Percentiles rank a stretch among this genome's conserved stretches.
phyloP scores from a whole-genome alignment of 345 rosid genomes.

The Pseudoturritis turrita region DNA sequence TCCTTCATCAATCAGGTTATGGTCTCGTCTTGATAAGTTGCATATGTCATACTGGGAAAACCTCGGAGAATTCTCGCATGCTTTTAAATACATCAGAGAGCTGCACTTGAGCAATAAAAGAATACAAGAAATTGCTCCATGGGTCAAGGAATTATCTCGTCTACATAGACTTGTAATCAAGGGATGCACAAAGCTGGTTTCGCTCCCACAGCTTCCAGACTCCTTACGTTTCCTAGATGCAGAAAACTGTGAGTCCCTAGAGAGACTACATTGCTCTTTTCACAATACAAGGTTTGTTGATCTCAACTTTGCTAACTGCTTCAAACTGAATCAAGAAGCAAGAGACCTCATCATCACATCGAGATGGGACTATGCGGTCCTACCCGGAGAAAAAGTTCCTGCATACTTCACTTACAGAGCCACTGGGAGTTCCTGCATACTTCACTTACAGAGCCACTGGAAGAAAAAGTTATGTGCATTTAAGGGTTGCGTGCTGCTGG shows the following conservation, averaged over 20 bases:
- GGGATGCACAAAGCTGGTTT: not conserved
- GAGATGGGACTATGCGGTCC: too few relatives aligned
- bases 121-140: not conserved
- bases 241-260: not conserved
- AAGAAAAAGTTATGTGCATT: too few relatives aligned
- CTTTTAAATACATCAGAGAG: not conserved
- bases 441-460: not conserved
- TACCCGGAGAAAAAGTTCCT: not conserved
- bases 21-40: not conserved
- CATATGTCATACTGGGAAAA: not conserved
- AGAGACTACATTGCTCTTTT: not conserved
- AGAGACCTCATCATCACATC: too few relatives aligned
- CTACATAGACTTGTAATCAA: not conserved
- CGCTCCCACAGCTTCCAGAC: conserved; percentile 3
- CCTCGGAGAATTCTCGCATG: not conserved
- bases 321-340: too few relatives aligned
- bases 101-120: not conserved
- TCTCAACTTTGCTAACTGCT: too few relatives aligned
- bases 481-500: not conserved
- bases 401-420: not conserved
- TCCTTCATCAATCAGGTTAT: not conserved
- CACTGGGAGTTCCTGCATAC: not conserved
- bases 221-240: not conserved
- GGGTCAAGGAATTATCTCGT: not conserved
- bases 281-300: not conserved